Conservation (phyloP, 1,284 basidiomycete species). For the Coniophora puteana region DNA sequence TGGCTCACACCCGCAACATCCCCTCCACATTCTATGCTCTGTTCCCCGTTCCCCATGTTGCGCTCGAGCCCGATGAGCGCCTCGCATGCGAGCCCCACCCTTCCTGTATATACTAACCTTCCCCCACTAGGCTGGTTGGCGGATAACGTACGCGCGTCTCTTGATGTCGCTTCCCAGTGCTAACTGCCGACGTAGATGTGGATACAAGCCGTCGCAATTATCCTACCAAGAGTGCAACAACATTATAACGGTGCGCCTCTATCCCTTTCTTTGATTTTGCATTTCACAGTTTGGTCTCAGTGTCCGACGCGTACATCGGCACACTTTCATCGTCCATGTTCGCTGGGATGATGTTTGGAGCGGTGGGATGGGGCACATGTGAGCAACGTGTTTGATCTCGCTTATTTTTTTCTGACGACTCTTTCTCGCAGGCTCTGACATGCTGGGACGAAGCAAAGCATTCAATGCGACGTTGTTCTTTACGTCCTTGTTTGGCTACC, state of each 20-base stretch:
- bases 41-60: background rate
- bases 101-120: too few relatives aligned
- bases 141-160: conserved; percentile 62
- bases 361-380: conserved; percentile 90
- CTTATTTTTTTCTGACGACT: conserved; percentile 23
- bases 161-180: conserved; percentile 15
- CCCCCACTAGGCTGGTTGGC: conserved; percentile 69
- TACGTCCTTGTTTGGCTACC: conserved; percentile 86
- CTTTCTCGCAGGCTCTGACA: conserved; percentile 63
- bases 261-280: conserved; percentile 7
- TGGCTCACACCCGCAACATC: too few relatives aligned
- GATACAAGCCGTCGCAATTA: conserved; percentile 86
- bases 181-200: conserved; percentile 66
- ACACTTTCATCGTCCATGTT: conserved; percentile 79
- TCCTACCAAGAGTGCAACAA: conserved; percentile 88
- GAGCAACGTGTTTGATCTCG: conserved; percentile 21
- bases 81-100: too few relatives aligned
- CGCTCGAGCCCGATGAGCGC: background rate
- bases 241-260: conserved; percentile 66
- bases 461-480: conserved; percentile 93
- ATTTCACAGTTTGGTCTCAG: conserved; percentile 29
- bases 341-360: conserved; percentile 95
- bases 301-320: conserved; percentile 75
- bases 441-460: conserved; percentile 82
- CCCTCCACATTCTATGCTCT: background rate